Evolutionary conservation across 306 rosid genomes (phyloP), one percentile per base, ranked within the genome.

Genomic region (Canavalia gladiata): DNA sequence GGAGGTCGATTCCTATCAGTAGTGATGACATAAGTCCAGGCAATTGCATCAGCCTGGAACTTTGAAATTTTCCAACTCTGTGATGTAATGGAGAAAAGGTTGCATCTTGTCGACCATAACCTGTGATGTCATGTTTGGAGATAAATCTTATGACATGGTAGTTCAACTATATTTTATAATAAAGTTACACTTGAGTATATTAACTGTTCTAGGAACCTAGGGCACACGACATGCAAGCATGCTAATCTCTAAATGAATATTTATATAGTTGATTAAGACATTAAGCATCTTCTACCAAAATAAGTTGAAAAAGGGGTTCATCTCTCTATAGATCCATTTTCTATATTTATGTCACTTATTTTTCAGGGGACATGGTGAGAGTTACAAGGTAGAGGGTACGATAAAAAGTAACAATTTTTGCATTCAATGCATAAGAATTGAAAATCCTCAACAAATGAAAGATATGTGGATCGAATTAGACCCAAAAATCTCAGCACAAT

Each of bases 71-170:
- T 88, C 99, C 98, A 93, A 13, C 99, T 98, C 79, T 86, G 94
- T 47, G 97, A 90, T 81, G 99, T 95, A 68, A 91, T 77, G 69
- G 99, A 95, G 84, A 90, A 89, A 42, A 98, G 97, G 83, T 89
- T 91, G 91, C 97, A 91, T 75, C 99, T 98, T 47, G 90, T 97
- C 39, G 99, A 93, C 99, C 99, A 95, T 82, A 84, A 85, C 99
- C 99, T 93, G 78, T 93, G 97, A 97, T 94, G 90, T 66, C 80
- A 90, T 64, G 72, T 83, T 77, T 77, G 84, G 74, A 82, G 63
- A 57, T 52, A 47, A 72, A 77, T 67, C 45, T 66, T 41, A 39
- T 31, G 50, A 63, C 30, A 83, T 41, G 42, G 10, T 31, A 25
- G 64, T 72, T 55, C 42, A 18, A 18, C 25, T 18, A 18, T 18